Base-by-base conservation (phyloP, 805 yeast species). In the Cyberlindnera euphorbiiphila region DNA sequence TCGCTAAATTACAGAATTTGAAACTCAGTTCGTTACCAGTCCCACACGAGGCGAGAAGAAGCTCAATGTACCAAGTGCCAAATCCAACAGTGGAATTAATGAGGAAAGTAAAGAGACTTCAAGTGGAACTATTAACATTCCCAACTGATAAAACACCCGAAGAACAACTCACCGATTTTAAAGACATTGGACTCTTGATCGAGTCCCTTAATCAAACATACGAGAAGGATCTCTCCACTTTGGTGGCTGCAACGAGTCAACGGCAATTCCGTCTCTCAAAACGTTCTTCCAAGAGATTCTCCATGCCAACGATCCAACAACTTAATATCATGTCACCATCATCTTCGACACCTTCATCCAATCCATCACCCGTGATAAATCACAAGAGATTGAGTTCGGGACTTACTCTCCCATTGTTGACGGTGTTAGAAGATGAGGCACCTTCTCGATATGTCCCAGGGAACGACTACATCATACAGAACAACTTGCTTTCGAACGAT, bases 311-410 rank as follows among this genome's bases (percentile, higher is more conserved):
- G 9, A 15, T 42, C 2, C 43, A 36, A 24, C 46, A 44, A 9
- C 23, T 28, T 11, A 22, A 36, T 2, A n/a, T 31, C 16, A 15
- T 29, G 4, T 25, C 42, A 4, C 47, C 43, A 15, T 43, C 45
- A 20, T 32, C 45, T 29, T 30, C 54, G 7, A 17, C 45, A 4
- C 24, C 47, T 9, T 34, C 49, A 10, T 37, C 43, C 10, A 20
- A 26, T 5, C 15, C 12, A 6, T 40, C 43, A 6, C 40, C 43
- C 3, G 36, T 25, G 3, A 18, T 35, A 15, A 36, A 34, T 12
- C 45, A 33, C 18, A 56, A 53, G 29, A 46, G 61, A 34, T 27
- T 47, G 12, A 56, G 60, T 32, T 50, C 56, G 3, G 63, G 63
- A 1, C 39, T 59, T 3, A 37, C 52, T 4, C 34, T 59, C 4